Evolutionary conservation across 1,284 basidiomycete species (phyloP).

Genomic region (Ustilago shanxiensis): DNA sequence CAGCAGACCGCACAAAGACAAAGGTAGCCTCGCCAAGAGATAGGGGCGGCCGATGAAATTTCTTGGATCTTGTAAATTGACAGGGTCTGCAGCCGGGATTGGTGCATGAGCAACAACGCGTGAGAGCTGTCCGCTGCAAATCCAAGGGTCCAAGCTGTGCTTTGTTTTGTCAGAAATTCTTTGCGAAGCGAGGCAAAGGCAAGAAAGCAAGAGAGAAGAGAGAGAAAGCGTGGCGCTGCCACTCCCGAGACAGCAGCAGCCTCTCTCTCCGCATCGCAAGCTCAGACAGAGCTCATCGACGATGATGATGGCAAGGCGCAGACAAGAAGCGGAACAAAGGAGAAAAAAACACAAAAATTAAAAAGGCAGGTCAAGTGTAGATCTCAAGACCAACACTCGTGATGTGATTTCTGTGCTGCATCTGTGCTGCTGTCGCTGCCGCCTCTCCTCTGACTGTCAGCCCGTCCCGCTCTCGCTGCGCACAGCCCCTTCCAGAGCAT

Average conservation of each 20-base stretch:
- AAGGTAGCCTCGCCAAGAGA: conserved; percentile 19
- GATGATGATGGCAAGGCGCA: conserved; percentile 17
- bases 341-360: not conserved
- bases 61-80: conserved; percentile 4
- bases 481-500: conserved; percentile 20
- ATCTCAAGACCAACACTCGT: conserved; percentile 22
- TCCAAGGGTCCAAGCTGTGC: conserved; percentile 28
- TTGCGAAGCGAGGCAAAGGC: not conserved
- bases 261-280: not conserved
- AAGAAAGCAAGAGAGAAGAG: not conserved
- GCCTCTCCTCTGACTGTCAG: not conserved
- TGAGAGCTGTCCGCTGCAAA: too few relatives aligned
- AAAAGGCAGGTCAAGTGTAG: conserved; percentile 4
- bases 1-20: not conserved
- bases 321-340: conserved; percentile 3
- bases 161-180: conserved; percentile 1
- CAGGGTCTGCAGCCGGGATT: not conserved
- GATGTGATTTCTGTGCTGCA: not conserved
- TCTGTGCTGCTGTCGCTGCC: not conserved
- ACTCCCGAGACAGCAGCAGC: conserved; percentile 5
- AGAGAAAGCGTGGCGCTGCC: not conserved
- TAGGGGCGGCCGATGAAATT: conserved; percentile 23
- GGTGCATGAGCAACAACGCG: too few relatives aligned
- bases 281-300: too few relatives aligned
- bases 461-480: not conserved